Conservation (phyloP, 2,329 filamentous ascomycete genomes). For the Microcyclospora pomicola region DNA sequence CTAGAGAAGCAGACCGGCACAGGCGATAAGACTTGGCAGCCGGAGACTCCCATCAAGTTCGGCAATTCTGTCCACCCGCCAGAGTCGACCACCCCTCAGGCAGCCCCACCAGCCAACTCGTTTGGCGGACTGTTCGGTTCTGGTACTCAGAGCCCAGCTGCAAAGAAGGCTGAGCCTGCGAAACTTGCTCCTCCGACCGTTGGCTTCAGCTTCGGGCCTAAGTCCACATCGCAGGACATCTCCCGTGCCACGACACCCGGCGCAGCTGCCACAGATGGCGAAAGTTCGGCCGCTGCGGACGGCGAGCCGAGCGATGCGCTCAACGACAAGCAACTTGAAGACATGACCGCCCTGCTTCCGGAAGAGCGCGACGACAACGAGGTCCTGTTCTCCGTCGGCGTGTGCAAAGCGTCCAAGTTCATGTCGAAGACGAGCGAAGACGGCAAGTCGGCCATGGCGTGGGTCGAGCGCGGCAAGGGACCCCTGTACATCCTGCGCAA, state of each 20-base stretch:
- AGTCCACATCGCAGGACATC: constrained; percentile 22
- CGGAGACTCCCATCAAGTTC: constrained; percentile 35
- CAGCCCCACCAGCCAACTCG: constrained; percentile 6
- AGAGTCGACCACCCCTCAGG: constrained; percentile 9
- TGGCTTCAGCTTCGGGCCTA: constrained; percentile 27
- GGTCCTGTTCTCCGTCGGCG: constrained; percentile 52
- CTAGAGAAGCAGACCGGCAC: constrained; percentile 11
- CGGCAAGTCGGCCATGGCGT: constrained; percentile 40
- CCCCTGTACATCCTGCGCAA: constrained; percentile 59
- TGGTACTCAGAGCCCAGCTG: not conserved
- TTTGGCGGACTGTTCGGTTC: constrained; percentile 10
- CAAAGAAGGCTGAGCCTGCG: constrained; percentile 5
- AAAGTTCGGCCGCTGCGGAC: constrained; percentile 8
- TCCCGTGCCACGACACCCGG: constrained; percentile 33
- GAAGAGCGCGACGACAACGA: constrained; percentile 48
- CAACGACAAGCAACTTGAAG: constrained; percentile 42
- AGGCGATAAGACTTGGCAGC: constrained; percentile 36
- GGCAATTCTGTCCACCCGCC: constrained; percentile 9
- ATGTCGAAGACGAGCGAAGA: constrained; percentile 34
- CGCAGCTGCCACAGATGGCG: constrained; percentile 1
- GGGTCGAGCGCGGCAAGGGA: constrained; percentile 58
- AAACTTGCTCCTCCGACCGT: constrained; percentile 12
- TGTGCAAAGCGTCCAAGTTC: constrained; percentile 54
- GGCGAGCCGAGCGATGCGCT: constrained; percentile 14
- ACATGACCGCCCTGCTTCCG: constrained; percentile 56